Conservation (phyloP, 2,329 filamentous ascomycete genomes). For the Didymella keratinophila region DNA sequence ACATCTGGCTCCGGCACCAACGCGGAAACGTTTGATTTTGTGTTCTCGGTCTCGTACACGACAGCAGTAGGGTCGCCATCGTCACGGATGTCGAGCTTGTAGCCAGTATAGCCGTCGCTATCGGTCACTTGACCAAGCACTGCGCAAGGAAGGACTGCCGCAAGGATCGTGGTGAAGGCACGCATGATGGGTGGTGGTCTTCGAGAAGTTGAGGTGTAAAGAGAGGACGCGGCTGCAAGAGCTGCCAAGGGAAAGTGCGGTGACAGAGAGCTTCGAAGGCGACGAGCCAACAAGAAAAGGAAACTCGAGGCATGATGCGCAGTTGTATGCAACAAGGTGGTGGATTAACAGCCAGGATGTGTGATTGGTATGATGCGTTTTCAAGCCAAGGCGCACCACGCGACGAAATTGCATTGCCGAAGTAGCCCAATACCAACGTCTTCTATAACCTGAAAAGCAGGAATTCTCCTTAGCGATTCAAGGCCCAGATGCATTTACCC, state of each 20-base stretch:
- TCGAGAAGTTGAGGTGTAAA: not conserved
- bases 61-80: conserved; percentile 61
- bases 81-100: conserved; percentile 58
- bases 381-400: conserved; percentile 17
- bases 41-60: conserved; percentile 63
- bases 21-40: conserved; percentile 51
- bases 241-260: conserved; percentile 26
- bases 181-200: conserved; percentile 28
- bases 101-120: conserved; percentile 63
- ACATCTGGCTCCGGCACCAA: conserved; percentile 63
- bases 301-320: conserved; percentile 20
- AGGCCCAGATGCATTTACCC: conserved; percentile 30
- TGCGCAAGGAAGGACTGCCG: conserved; percentile 46
- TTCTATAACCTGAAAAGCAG: conserved; percentile 30
- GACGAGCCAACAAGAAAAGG: conserved; percentile 25
- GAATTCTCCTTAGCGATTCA: conserved; percentile 33
- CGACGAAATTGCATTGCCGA: conserved; percentile 42
- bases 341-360: conserved; percentile 35
- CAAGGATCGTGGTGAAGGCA: conserved; percentile 36
- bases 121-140: conserved; percentile 44
- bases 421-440: conserved; percentile 23
- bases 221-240: conserved; percentile 37
- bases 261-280: conserved; percentile 23
- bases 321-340: conserved; percentile 22
- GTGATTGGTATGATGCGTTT: conserved; percentile 30